These are phyloP conservation scores for Camellia lanceoleosa DNA, from an alignment of 148 eudicot species.

Conservation along the genomic window DNA sequence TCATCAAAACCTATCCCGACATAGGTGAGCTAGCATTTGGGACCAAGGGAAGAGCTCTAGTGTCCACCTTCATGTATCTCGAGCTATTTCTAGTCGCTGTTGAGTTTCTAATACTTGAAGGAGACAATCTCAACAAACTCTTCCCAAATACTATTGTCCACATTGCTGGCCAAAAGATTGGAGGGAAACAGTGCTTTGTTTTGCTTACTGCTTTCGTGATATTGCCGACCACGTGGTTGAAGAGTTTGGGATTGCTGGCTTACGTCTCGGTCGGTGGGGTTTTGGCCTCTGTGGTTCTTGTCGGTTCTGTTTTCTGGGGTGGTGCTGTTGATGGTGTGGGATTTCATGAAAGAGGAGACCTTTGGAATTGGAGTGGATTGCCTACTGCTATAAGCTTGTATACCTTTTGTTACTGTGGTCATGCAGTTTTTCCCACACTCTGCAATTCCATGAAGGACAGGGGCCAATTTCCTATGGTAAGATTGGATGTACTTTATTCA, in stretches of 20 bases:
- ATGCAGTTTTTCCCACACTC: constrained; percentile 59
- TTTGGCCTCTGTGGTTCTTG: constrained; percentile 36
- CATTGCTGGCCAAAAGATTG: constrained; percentile 25
- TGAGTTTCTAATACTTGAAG: constrained; percentile 45
- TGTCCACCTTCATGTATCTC: constrained; percentile 41
- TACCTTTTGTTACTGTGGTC: constrained; percentile 63
- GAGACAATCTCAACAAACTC: constrained; percentile 41
- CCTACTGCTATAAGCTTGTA: constrained; percentile 54
- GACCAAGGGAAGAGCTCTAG: constrained; percentile 27
- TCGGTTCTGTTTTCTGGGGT: constrained; percentile 42
- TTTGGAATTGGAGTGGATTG: constrained; percentile 41
- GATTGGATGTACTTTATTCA: no score
- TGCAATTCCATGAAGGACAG: constrained; percentile 56
- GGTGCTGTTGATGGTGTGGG: constrained; percentile 53
- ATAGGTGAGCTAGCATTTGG: constrained; percentile 45
- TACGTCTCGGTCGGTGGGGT: constrained; percentile 57
- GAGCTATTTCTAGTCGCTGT: constrained; percentile 41
- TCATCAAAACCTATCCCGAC: constrained; percentile 38
- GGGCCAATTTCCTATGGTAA: constrained; percentile 56
- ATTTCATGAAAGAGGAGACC: constrained; percentile 39
- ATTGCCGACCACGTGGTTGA: constrained; percentile 56
- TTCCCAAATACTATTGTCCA: constrained; percentile 26
- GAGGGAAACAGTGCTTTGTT: constrained; percentile 39
- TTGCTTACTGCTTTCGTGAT: constrained; percentile 36
- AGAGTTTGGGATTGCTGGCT: constrained; percentile 39